Evolutionary conservation across 805 yeast species (phyloP).

Genomic region (Schizosaccharomyces osmophilus): DNA sequence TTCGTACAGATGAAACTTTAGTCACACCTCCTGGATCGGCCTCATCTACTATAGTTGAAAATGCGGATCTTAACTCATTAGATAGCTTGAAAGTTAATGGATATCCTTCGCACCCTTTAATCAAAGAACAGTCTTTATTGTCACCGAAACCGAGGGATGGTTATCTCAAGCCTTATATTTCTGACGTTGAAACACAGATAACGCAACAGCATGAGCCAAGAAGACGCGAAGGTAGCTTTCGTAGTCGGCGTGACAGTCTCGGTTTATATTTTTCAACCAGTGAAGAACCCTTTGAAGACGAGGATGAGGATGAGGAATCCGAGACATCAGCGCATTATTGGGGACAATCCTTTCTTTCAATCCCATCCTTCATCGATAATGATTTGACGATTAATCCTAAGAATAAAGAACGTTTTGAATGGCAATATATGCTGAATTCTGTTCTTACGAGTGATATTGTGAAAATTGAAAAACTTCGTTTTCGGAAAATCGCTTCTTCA

Average conservation of each 20-base stretch:
- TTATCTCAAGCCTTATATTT: too few species aligned
- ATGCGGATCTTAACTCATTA: too few species aligned
- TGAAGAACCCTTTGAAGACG: not conserved
- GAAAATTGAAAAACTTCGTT: slow-evolving; percentile 55
- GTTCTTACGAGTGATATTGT: slow-evolving; percentile 92
- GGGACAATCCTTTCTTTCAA: not conserved
- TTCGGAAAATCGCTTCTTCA: slow-evolving; percentile 4
- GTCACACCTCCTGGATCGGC: too few species aligned
- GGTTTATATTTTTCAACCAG: not conserved
- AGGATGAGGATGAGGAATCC: not conserved
- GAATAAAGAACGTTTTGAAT: slow-evolving; percentile 52
- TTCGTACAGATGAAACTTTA: too few species aligned
- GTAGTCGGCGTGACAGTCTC: not conserved
- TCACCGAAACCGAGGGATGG: too few species aligned
- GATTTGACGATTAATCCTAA: slow-evolving; percentile 8
- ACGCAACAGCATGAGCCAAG: too few species aligned
- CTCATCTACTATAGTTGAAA: too few species aligned
- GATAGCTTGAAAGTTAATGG: too few species aligned
- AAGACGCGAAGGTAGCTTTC: too few species aligned
- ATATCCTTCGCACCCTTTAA: too few species aligned
- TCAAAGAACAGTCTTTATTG: too few species aligned
- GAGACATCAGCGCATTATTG: not conserved
- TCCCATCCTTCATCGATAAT: not conserved
- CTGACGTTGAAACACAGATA: too few species aligned
- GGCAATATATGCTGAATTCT: slow-evolving; percentile 83